Base-by-base conservation (phyloP, 2,329 filamentous ascomycete genomes). In the Verticillium albo-atrum region DNA sequence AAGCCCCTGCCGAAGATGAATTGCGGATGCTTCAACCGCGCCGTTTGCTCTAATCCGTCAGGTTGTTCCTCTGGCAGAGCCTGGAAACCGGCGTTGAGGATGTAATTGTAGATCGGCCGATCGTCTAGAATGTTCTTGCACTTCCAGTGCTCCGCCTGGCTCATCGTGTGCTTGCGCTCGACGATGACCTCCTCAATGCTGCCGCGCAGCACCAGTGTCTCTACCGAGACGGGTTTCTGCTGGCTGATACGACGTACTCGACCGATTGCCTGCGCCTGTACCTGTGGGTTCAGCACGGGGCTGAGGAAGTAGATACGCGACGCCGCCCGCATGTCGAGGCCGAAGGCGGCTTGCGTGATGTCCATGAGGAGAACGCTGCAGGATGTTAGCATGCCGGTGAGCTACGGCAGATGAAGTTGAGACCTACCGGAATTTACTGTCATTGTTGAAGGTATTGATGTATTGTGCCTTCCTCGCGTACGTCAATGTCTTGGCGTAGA, bases 221-320 rank as follows among this genome's bases (percentile, higher is more conserved):
- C 92, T 0, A 97, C 93, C 9, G 85, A 86, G 0, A 97, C 93
- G 0, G 87, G 84, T 61, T 84, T 88, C 58, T 79, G 87, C 71
- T 97, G 93, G 12, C 92, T 92, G 66, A 97, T 96, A 14, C 94
- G 84, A 65, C 96, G 89, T 0, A 90, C 92, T 69, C 94, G 88
- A 61, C 96, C 96, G 63, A 97, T 91, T 0, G 94, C 94, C 72
- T 98, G 94, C 1, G 90, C 92, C 71, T 96, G 91, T 1, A 96
- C 83, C 63, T 90, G 85, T 0, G 92, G 92, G 57, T 93, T 90
- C 70, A 95, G 89, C 14, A 96, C 91, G 0, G 94, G 93, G 63
- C 89, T 94, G 58, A 96, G 83, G 63, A 98, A 97, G 73, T 92
- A 96, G 10, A 98, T 88, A 2, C 94, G 81, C 4, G 90, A 95